Conservation (phyloP, 306 rosid species). For the Rosa chinensis region DNA sequence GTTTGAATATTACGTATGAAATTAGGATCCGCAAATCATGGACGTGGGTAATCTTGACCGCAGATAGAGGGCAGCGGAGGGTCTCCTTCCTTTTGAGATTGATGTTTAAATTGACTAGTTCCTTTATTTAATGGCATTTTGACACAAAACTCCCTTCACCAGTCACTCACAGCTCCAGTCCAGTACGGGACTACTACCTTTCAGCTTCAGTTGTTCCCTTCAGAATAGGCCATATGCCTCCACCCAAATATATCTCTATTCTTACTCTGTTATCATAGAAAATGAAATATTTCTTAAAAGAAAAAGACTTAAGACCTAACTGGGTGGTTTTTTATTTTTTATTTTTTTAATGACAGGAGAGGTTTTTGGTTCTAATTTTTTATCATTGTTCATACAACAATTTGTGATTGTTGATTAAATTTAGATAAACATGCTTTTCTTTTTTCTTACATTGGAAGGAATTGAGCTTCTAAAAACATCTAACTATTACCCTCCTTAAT, state of each 20-base stretch:
- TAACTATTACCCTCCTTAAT: too few species aligned
- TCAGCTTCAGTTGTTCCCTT: not conserved
- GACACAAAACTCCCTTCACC: not conserved
- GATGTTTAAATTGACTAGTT: not conserved
- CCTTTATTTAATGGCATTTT: not conserved
- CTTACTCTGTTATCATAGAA: not conserved
- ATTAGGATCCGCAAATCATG: constrained; percentile 8
- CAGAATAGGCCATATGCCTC: not conserved
- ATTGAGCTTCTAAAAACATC: too few species aligned
- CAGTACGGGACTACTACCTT: not conserved
- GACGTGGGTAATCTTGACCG: not conserved
- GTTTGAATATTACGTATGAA: constrained; percentile 2
- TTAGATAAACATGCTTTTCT: too few species aligned
- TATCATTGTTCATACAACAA: too few species aligned
- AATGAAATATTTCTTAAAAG: not conserved
- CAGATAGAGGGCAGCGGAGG: not conserved
- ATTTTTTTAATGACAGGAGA: not conserved
- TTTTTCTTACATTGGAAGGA: too few species aligned
- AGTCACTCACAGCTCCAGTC: not conserved
- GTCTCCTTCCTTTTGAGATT: not conserved
- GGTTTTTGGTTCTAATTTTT: not conserved
- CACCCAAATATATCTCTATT: not conserved
- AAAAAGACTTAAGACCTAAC: too few species aligned
- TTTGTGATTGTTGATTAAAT: too few species aligned
- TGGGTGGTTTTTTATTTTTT: too few species aligned